Base-by-base conservation (phyloP, 306 rosid species). In the Casuarina glauca region DNA sequence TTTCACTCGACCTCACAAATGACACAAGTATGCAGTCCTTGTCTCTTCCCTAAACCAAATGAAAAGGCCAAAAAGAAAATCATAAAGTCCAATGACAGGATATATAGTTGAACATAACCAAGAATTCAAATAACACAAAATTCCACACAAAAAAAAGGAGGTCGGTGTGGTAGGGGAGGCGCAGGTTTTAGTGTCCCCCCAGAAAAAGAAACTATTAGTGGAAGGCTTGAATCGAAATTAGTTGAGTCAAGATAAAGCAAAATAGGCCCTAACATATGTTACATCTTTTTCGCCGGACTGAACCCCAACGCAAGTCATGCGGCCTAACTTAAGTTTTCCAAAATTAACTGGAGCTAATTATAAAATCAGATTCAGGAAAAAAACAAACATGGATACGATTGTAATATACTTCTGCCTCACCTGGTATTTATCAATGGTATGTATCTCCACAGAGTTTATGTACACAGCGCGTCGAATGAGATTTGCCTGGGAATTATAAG, bases 401-500 rank as follows among this genome's bases (percentile, higher is more conserved):
- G 7, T 13, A 16, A 39, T 69, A 72, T 53, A 44, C 45, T 72
- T 64, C 45, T 58, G 69, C 64, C 80, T 42, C 42, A 92, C 98
- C 97, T 94, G 98, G 80, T 92, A 92, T 86, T 92, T 95, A 87
- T 95, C 97, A 85, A 95, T 95, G 76, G 98, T 95, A 83, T 95
- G 93, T 82, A 92, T 88, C 90, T 92, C 97, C 80, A 95, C 91
- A 20, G 97, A 88, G 66, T 87, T 75, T 44, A 74, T 51, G 85
- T 76, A 74, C 39, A 86, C 51, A 48, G 91, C 83, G 9, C 67
- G 87, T 42, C 84, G 83, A 57, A 95, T 88, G 77, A 92, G 90
- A 76, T 89, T 93, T 72, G 93, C 98, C 86, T 95, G 98, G n/a
- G 97, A 85, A 85, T 95, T 95, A 81, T 92, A 95, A 4, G 98